These are phyloP conservation scores for Insectozyma bohioensis DNA, from an alignment of 1,139 yeast genomes.

Conservation along the genomic window DNA sequence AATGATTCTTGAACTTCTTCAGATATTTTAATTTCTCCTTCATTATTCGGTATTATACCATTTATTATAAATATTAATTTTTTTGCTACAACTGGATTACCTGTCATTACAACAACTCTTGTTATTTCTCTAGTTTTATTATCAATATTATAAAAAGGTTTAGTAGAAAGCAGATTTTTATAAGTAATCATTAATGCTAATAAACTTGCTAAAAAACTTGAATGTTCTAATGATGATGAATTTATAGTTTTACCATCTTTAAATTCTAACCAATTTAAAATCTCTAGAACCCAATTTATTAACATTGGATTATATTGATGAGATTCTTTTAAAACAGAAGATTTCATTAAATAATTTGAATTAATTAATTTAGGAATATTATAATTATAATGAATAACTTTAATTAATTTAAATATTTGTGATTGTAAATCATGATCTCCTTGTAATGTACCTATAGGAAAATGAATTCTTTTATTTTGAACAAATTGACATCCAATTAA, in stretches of 20 bases:
- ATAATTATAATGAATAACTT: conserved; percentile 37
- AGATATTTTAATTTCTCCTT: conserved; percentile 8
- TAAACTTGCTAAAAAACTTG: conserved; percentile 43
- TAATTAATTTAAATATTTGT: conserved; percentile 35
- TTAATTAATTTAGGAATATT: conserved; percentile 49
- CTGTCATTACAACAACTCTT: conserved; percentile 57
- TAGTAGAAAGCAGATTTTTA: conserved; percentile 32
- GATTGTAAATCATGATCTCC: conserved; percentile 41
- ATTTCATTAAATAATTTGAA: conserved; percentile 33
- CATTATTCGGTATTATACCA: conserved; percentile 41
- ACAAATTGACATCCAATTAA: conserved; percentile 24
- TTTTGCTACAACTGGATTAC: conserved; percentile 62
- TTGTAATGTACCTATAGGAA: conserved; percentile 40
- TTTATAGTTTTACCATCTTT: conserved; percentile 45
- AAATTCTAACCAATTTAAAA: conserved; percentile 60
- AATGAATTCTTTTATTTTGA: conserved; percentile 37
- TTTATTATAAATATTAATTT: conserved; percentile 55
- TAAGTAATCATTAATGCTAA: conserved; percentile 44
- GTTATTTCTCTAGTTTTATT: conserved; percentile 31
- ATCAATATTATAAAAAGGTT: conserved; percentile 28
- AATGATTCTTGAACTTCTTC: conserved; percentile 1
- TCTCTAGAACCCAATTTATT: conserved; percentile 57
- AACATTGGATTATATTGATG: conserved; percentile 23
- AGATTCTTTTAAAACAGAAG: conserved; percentile 13
- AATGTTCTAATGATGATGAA: conserved; percentile 9